phyloP scores from a whole-genome alignment of 2,329 filamentous ascomycete species.

The Escovopsis sp. region DNA sequence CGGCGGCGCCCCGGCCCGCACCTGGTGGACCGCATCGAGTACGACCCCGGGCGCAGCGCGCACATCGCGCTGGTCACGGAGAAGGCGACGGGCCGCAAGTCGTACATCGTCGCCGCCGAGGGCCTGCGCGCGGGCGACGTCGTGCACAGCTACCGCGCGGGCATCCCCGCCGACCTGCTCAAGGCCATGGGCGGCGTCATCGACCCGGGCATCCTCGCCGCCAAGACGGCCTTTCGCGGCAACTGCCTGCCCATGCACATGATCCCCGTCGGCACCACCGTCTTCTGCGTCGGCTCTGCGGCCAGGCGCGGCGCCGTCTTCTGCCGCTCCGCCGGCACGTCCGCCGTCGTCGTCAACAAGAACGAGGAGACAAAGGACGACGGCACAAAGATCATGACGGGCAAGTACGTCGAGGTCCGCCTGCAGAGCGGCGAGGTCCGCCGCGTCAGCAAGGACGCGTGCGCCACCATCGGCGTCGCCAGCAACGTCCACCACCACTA shows the following conservation, averaged over 20 bases:
- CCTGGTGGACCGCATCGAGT: conserved; percentile 83
- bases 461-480: conserved; percentile 83
- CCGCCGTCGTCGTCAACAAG: conserved; percentile 77
- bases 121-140: conserved; percentile 84
- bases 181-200: conserved; percentile 84
- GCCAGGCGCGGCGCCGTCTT: conserved; percentile 68
- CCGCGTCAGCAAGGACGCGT: conserved; percentile 79
- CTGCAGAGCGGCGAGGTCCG: conserved; percentile 89
- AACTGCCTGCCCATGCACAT: conserved; percentile 94
- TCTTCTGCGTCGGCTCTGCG: conserved; percentile 77
- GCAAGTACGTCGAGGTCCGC: conserved; percentile 68
- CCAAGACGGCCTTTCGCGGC: conserved; percentile 83
- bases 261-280: conserved; percentile 84
- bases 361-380: conserved; percentile 57
- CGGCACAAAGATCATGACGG: conserved; percentile 46
- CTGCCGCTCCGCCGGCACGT: conserved; percentile 88
- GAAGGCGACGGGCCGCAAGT: conserved; percentile 57
- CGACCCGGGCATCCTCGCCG: conserved; percentile 89
- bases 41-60: conserved; percentile 83
- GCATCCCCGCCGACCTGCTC: conserved; percentile 76
- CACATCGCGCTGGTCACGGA: conserved; percentile 81
- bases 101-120: conserved; percentile 90
- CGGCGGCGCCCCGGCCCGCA: conserved; percentile 69
- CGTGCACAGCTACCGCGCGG: conserved; percentile 80
- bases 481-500: conserved; percentile 92